These are phyloP conservation scores for Mrakia frigida DNA, from an alignment of 768 basidiomycete genomes.

Conservation along the genomic window DNA sequence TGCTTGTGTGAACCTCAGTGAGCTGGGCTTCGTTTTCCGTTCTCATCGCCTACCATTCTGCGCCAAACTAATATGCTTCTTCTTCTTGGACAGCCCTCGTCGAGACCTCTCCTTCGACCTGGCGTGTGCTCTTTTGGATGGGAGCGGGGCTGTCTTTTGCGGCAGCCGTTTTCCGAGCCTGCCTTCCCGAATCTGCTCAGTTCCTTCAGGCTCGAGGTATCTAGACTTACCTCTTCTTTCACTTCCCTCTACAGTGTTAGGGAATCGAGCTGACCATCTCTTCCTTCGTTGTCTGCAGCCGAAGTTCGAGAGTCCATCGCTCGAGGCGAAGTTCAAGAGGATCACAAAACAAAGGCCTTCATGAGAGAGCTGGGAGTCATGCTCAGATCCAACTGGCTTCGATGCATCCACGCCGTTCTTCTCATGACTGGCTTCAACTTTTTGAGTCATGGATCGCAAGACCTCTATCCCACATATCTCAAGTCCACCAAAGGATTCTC, in stretches of 20 bases:
- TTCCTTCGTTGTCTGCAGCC: conserved; percentile 30
- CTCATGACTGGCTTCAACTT: conserved; percentile 79
- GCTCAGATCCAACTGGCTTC: conserved; percentile 73
- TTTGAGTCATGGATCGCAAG: conserved; percentile 52
- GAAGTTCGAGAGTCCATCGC: conserved; percentile 48
- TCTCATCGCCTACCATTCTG: too few species aligned
- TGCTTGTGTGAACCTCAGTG: conserved; percentile 32
- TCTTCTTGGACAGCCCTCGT: conserved; percentile 35
- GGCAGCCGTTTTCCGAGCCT: conserved; percentile 60
- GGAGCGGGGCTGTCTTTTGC: conserved; percentile 37
- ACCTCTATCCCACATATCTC: conserved; percentile 66
- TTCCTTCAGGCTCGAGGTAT: conserved; percentile 59
- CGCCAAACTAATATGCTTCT: background rate
- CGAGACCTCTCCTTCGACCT: conserved; percentile 49
- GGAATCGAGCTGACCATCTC: too few species aligned
- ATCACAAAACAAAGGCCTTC: conserved; percentile 63
- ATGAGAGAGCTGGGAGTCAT: conserved; percentile 65
- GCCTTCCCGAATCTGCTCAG: conserved; percentile 70
- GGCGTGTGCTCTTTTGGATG: conserved; percentile 80
- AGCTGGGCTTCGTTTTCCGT: too few species aligned
- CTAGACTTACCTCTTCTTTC: too few species aligned
- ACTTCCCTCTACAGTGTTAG: too few species aligned
- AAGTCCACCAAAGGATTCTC: conserved; percentile 59
- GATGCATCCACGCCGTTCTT: conserved; percentile 76
- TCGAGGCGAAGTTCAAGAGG: conserved; percentile 41